A percentile compares a stretch with the other conserved stretches of the same genome.
phyloP scores from a whole-genome alignment of 768 basidiomycete genomes.

The Russula brevipes region DNA sequence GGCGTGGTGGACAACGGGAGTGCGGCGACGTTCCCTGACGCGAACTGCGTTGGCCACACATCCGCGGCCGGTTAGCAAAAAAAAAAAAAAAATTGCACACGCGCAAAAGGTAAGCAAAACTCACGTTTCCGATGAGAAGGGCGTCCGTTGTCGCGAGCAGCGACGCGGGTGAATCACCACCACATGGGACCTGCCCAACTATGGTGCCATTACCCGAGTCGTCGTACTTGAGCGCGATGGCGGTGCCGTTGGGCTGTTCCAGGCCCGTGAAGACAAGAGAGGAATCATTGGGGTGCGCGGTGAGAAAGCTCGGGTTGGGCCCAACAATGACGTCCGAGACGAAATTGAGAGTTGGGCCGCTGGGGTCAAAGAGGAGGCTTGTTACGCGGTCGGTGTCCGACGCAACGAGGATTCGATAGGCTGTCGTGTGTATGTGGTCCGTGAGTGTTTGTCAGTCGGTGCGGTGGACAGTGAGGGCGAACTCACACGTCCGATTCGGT shows the following conservation, averaged over 20 bases:
- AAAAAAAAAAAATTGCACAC: no score
- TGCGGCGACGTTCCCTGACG: constrained; percentile 52
- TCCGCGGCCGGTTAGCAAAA: no score
- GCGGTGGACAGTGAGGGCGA: no score
- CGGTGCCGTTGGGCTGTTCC: constrained; percentile 59
- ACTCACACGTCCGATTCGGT: no score
- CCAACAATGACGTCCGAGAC: constrained; percentile 47
- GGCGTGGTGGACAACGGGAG: constrained; percentile 44
- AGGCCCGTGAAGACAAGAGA: constrained; percentile 61
- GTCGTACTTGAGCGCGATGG: constrained; percentile 55
- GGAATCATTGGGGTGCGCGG: constrained; percentile 49
- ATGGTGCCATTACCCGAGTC: constrained; percentile 48
- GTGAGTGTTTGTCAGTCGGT: no score
- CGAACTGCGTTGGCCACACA: constrained; percentile 41
- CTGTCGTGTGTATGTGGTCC: no score
- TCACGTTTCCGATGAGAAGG: constrained; percentile 66
- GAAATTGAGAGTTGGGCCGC: constrained; percentile 39
- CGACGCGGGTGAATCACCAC: constrained; percentile 61
- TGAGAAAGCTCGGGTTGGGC: constrained; percentile 72
- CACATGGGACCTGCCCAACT: constrained; percentile 46
- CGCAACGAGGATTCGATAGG: constrained; percentile 48
- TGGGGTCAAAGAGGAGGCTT: constrained; percentile 59
- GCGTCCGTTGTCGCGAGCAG: constrained; percentile 52
- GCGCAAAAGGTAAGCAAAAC: constrained; percentile 27
- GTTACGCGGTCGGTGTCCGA: constrained; percentile 62